Evolutionary conservation across 2,329 filamentous ascomycete species (phyloP).

Genomic region (Clathrospora elynae): DNA sequence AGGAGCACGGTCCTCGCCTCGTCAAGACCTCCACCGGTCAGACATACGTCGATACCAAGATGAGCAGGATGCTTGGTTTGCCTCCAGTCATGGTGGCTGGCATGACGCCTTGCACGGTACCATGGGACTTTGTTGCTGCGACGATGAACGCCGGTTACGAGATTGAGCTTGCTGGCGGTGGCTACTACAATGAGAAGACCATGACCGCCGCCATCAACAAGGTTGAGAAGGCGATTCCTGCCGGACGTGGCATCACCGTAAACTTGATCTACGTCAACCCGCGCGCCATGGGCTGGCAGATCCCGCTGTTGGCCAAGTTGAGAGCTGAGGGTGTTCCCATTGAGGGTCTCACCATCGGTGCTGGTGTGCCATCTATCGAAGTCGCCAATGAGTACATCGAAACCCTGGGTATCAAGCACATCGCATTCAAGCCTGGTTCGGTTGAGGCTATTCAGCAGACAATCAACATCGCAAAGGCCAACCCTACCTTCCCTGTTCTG

Average conservation of each 20-base stretch:
- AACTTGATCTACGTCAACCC: slow-evolving; percentile 62
- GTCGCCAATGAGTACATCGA: slow-evolving; percentile 56
- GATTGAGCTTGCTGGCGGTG: slow-evolving; percentile 57
- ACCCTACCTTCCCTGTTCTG: slow-evolving; percentile 53
- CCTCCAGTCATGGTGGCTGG: slow-evolving; percentile 56
- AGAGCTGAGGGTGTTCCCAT: slow-evolving; percentile 54
- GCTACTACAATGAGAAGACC: slow-evolving; percentile 54
- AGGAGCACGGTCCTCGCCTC: slow-evolving; percentile 91
- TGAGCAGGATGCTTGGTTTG: slow-evolving; percentile 54
- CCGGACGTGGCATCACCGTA: slow-evolving; percentile 58
- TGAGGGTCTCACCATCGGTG: slow-evolving; percentile 56
- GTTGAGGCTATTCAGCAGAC: slow-evolving; percentile 53
- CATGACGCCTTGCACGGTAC: slow-evolving; percentile 56
- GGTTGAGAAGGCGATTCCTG: slow-evolving; percentile 52
- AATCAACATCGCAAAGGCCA: slow-evolving; percentile 55
- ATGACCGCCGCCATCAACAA: slow-evolving; percentile 55
- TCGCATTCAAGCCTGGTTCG: slow-evolving; percentile 57
- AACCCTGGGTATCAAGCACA: slow-evolving; percentile 63
- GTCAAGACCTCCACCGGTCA: slow-evolving; percentile 87
- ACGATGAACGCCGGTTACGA: slow-evolving; percentile 60
- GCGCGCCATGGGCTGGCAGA: slow-evolving; percentile 59
- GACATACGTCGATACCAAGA: slow-evolving; percentile 92
- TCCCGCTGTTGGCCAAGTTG: slow-evolving; percentile 56
- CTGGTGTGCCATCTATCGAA: slow-evolving; percentile 56
- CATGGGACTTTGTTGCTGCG: slow-evolving; percentile 58